Percentiles rank a stretch among this genome's conserved stretches.
These are phyloP conservation scores for Kuraishia capsulata DNA, from an alignment of 805 yeast genomes.

Conservation along the genomic window DNA sequence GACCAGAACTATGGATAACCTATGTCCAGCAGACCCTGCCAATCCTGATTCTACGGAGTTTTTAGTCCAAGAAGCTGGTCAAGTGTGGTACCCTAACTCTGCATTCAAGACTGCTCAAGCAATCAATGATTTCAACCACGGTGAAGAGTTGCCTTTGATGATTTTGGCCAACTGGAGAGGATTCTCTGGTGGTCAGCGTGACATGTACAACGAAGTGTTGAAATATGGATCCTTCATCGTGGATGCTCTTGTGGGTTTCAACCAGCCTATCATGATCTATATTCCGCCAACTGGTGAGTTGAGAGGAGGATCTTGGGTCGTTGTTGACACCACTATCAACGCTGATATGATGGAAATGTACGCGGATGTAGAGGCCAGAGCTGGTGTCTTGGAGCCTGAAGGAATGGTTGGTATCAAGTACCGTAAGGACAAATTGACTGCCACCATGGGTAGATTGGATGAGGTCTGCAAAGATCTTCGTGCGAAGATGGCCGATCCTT, in stretches of 20 bases:
- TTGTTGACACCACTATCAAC: conserved; percentile 97
- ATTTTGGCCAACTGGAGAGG: conserved; percentile 99
- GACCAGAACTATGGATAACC: conserved; percentile 80
- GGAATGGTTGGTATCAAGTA: conserved; percentile 99
- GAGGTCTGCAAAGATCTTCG: conserved; percentile 60
- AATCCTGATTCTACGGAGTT: conserved; percentile 90
- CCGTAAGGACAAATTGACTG: conserved; percentile 83
- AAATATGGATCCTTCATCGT: conserved; percentile 96
- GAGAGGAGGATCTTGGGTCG: conserved; percentile 99
- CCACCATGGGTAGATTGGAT: conserved; percentile 91
- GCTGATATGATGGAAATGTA: conserved; percentile 98
- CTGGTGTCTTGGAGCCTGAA: conserved; percentile 97
- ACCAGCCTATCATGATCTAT: conserved; percentile 94
- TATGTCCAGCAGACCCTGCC: conserved; percentile 97
- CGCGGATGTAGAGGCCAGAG: conserved; percentile 92
- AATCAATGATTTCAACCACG: conserved; percentile 92
- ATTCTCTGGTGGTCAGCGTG: conserved; percentile 99
- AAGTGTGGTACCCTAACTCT: conserved; percentile 99
- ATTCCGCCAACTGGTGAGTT: conserved; percentile 98
- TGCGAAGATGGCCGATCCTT: conserved; percentile 42
- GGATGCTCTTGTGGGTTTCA: conserved; percentile 91
- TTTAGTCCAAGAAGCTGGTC: conserved; percentile 92
- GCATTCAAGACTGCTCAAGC: conserved; percentile 99
- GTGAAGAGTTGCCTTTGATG: conserved; percentile 97
- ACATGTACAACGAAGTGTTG: conserved; percentile 97